Percentiles rank a stretch among this genome's conserved stretches.
These are phyloP conservation scores for Picea mariana DNA, from an alignment of 83 land plant genomes.

Conservation along the genomic window DNA sequence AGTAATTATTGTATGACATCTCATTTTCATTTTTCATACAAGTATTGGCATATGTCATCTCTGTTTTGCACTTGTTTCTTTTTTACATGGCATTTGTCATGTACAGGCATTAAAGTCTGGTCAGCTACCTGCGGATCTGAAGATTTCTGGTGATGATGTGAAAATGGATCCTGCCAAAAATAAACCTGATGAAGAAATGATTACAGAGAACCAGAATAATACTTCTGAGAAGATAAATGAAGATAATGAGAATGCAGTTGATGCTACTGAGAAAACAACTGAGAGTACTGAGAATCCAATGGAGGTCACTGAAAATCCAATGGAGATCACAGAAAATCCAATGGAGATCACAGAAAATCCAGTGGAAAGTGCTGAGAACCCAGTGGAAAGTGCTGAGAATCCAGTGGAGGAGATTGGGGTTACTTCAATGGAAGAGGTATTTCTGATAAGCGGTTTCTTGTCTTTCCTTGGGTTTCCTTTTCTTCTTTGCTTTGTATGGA, in stretches of 20 bases:
- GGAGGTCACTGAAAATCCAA: background rate
- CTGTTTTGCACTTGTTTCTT: background rate
- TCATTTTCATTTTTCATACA: background rate
- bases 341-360: background rate
- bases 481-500: background rate
- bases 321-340: background rate
- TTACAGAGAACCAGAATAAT: constrained; percentile 25
- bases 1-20: background rate
- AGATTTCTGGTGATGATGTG: constrained; percentile 23
- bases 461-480: background rate
- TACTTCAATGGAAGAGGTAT: constrained; percentile 14
- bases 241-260: constrained; percentile 17
- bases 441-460: background rate
- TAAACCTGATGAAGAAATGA: constrained; percentile 20
- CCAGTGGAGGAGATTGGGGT: background rate
- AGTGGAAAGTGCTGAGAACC: background rate
- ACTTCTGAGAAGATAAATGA: constrained; percentile 20
- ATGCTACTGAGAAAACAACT: background rate
- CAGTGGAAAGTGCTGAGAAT: background rate
- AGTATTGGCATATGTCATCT: background rate
- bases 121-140: constrained; percentile 73
- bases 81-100: constrained; percentile 2
- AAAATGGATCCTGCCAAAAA: background rate
- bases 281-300: background rate
- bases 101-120: constrained; percentile 72